Conservation (phyloP, 495 filamentous ascomycete species). For the Penicillium angulare region DNA sequence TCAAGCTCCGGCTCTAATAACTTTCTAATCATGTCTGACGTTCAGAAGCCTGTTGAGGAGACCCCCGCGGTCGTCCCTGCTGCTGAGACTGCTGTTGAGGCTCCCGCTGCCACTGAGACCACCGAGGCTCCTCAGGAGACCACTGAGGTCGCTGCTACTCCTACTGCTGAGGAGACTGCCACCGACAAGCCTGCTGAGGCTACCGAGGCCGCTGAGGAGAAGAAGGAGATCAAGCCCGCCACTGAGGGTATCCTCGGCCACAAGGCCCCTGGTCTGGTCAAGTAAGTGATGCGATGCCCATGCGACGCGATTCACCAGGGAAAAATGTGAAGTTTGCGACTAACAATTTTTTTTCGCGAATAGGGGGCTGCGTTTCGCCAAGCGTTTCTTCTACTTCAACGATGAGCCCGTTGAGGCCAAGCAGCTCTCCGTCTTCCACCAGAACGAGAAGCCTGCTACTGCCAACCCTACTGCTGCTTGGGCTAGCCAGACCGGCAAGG, state of each 20-base stretch:
- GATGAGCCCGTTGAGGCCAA: constrained; percentile 75
- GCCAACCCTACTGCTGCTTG: constrained; percentile 81
- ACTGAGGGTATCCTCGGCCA: constrained; percentile 74
- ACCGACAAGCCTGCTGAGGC: constrained; percentile 46
- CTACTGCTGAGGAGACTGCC: constrained; percentile 31
- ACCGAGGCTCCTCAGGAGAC: constrained; percentile 38
- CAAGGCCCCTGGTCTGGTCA: constrained; percentile 87
- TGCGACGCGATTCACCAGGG: background rate
- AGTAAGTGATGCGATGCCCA: constrained; percentile 63
- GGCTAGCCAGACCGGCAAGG: constrained; percentile 91
- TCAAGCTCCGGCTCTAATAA: constrained; percentile 22
- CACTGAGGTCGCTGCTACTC: constrained; percentile 36
- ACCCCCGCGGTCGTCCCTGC: constrained; percentile 41
- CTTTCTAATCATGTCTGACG: constrained; percentile 51
- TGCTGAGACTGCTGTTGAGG: constrained; percentile 35
- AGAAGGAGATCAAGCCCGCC: constrained; percentile 48
- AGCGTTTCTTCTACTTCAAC: constrained; percentile 93
- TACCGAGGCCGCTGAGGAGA: constrained; percentile 49
- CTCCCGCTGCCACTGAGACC: constrained; percentile 34
- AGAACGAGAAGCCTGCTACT: constrained; percentile 76
- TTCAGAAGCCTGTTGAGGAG: constrained; percentile 50
- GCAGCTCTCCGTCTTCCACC: constrained; percentile 69
- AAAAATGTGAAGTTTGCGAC: background rate
- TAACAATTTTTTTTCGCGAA: constrained; percentile 14
- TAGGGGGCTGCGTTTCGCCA: constrained; percentile 64